These are phyloP conservation scores for Venturiaceae sp. DNA, from an alignment of 2,329 filamentous ascomycete genomes.

Conservation along the genomic window DNA sequence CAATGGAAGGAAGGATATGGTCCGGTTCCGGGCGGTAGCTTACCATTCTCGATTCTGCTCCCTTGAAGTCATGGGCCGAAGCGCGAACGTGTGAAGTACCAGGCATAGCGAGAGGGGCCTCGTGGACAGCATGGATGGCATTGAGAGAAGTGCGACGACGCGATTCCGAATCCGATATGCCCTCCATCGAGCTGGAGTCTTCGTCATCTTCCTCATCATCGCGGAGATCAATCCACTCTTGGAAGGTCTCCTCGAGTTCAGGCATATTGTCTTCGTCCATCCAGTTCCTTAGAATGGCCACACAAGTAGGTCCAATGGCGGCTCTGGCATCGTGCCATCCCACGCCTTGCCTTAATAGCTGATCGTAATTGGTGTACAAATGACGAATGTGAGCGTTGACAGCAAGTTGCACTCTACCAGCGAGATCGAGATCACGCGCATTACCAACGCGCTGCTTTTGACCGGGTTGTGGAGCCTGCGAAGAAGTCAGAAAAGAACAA, in stretches of 20 bases:
- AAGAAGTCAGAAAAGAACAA: constrained; percentile 28
- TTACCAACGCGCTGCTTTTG: constrained; percentile 34
- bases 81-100: neutral
- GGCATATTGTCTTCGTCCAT: constrained; percentile 45
- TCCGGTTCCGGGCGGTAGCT: neutral
- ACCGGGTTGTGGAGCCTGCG: constrained; percentile 24
- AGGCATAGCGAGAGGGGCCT: too few species aligned
- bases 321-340: constrained; percentile 45
- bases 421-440: constrained; percentile 41
- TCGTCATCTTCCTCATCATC: constrained; percentile 7
- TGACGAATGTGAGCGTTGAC: constrained; percentile 54
- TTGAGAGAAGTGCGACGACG: neutral
- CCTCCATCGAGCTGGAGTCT: neutral
- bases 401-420: constrained; percentile 50
- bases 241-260: constrained; percentile 51
- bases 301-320: constrained; percentile 43
- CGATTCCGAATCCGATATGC: neutral
- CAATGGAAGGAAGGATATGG: neutral
- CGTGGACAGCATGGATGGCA: neutral
- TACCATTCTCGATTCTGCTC: neutral
- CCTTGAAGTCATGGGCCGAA: neutral
- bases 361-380: constrained; percentile 52
- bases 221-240: constrained; percentile 47
- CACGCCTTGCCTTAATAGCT: constrained; percentile 39
- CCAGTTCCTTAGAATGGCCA: constrained; percentile 52